These are phyloP conservation scores for Cutaneotrichosporon arboriforme DNA, from an alignment of 1,284 basidiomycete genomes.

Conservation along the genomic window DNA sequence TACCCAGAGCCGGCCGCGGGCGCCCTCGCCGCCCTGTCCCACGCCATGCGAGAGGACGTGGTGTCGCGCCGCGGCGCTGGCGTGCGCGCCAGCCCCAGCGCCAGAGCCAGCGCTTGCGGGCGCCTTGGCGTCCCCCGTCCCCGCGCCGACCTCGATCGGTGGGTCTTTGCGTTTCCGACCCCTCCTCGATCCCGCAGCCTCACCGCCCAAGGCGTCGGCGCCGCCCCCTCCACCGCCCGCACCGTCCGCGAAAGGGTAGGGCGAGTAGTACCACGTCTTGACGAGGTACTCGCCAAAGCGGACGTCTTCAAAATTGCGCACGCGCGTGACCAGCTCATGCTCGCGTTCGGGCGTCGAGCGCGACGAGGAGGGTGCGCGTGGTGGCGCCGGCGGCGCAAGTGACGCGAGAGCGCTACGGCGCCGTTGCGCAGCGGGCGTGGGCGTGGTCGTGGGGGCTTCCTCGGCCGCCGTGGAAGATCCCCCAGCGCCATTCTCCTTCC, in stretches of 20 bases:
- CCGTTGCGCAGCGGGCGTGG: neutral
- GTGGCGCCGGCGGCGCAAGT: neutral
- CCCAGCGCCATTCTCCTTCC: too few species aligned
- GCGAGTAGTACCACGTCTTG: conserved; percentile 67
- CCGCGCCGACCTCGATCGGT: too few species aligned
- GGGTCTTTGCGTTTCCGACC: conserved; percentile 14
- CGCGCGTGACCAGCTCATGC: conserved; percentile 39
- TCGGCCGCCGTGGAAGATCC: too few species aligned
- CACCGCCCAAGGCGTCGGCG: neutral
- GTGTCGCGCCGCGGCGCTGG: neutral
- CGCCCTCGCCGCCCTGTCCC: conserved; percentile 51
- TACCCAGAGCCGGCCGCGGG: conserved; percentile 42
- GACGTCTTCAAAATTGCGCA: conserved; percentile 47
- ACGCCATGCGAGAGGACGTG: conserved; percentile 64
- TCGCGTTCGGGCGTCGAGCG: conserved; percentile 36
- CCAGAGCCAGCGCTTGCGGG: too few species aligned
- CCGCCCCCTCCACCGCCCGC: neutral
- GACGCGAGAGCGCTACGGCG: neutral
- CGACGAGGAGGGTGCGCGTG: too few species aligned
- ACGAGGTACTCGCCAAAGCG: conserved; percentile 44
- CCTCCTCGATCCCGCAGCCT: neutral
- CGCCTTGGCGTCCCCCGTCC: too few species aligned
- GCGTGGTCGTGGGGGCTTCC: neutral
- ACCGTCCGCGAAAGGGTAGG: conserved; percentile 62
- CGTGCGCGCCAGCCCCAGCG: too few species aligned